phyloP scores from a whole-genome alignment of 148 eudicot genomes.

The Diospyros lotus region DNA sequence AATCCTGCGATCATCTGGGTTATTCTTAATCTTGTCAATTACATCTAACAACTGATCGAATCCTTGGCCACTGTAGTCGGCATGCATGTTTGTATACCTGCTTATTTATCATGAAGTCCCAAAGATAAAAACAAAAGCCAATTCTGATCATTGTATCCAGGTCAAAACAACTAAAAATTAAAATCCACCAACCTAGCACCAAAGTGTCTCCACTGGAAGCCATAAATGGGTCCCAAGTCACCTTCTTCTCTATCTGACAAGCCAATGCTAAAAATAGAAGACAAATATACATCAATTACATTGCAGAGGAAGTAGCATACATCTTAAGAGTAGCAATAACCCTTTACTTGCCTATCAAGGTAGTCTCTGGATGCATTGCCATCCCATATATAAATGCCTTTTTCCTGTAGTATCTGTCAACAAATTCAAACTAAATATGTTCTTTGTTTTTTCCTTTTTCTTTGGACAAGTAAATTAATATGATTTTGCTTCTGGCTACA shows the following conservation, averaged over 20 bases:
- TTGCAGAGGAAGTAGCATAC: neutral
- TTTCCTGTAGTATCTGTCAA: slow-evolving; percentile 56
- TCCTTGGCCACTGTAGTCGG: slow-evolving; percentile 91
- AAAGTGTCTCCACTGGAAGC: slow-evolving; percentile 98
- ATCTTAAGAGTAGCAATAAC: neutral
- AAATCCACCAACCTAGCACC: slow-evolving; percentile 66
- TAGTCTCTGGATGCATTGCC: slow-evolving; percentile 89
- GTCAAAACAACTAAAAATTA: neutral
- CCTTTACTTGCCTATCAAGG: slow-evolving; percentile 55
- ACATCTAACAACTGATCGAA: slow-evolving; percentile 83
- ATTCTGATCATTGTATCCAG: neutral
- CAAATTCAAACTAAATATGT: slow-evolving; percentile 3
- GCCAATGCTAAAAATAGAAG: slow-evolving; percentile 57
- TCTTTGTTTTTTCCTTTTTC: too few relatives aligned
- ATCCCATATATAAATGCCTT: slow-evolving; percentile 90
- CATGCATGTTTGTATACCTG: slow-evolving; percentile 90
- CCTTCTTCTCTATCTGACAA: slow-evolving; percentile 86
- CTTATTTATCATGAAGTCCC: neutral
- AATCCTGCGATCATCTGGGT: slow-evolving; percentile 84
- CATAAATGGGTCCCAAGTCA: slow-evolving; percentile 91
- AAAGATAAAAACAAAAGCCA: neutral
- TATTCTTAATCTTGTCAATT: slow-evolving; percentile 78
- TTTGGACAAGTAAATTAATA: too few relatives aligned
- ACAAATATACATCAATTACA: neutral
- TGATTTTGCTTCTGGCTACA: too few relatives aligned